These are phyloP conservation scores for Canna indica DNA, from an alignment of 176 grass and related monocot genomes.

Conservation along the genomic window DNA sequence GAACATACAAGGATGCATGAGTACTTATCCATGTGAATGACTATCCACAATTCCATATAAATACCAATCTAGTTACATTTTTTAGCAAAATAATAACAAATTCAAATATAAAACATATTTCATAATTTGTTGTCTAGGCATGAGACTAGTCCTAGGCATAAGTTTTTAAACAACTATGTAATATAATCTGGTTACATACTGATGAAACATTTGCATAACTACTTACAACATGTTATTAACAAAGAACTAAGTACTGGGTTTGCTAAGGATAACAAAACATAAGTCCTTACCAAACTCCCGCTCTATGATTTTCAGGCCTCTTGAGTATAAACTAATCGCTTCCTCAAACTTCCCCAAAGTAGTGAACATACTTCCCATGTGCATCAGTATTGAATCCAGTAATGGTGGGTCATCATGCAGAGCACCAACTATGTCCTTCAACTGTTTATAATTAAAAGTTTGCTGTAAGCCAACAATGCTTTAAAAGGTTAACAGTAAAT, in stretches of 20 bases:
- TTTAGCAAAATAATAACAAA: background rate
- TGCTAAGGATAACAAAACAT: background rate
- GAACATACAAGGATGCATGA: background rate
- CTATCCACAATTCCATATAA: background rate
- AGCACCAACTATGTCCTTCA: conserved; percentile 22
- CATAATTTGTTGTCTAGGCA: background rate
- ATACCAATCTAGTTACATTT: background rate
- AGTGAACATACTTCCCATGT: conserved; percentile 32
- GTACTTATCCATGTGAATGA: background rate
- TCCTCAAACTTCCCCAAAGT: conserved; percentile 30
- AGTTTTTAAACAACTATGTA: background rate
- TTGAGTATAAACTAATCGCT: conserved; percentile 31
- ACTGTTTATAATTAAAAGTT: conserved; percentile 14
- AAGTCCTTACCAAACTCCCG: conserved; percentile 24
- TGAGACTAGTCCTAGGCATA: background rate
- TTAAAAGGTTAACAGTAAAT: background rate
- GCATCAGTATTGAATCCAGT: conserved; percentile 24
- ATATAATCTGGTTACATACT: background rate
- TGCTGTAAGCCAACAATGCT: background rate
- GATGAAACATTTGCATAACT: background rate
- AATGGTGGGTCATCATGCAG: conserved; percentile 22
- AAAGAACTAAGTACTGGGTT: background rate
- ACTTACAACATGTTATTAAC: background rate
- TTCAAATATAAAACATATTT: background rate
- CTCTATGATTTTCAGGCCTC: conserved; percentile 30